These are phyloP conservation scores for Berberis vulgaris DNA, from an alignment of 164 flowering plant genomes.

Conservation along the genomic window DNA sequence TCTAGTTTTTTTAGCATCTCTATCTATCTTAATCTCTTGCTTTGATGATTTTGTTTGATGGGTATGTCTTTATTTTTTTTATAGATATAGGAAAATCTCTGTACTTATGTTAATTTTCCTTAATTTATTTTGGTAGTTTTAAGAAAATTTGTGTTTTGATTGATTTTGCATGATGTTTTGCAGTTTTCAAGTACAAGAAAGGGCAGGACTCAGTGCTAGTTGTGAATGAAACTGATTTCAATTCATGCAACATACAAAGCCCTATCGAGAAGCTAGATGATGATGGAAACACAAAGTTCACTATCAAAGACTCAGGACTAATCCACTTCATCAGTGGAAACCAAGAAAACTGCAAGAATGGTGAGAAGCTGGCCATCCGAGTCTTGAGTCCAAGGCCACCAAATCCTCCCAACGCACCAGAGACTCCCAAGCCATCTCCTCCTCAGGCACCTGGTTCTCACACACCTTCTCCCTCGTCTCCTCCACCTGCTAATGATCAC, in stretches of 20 bases:
- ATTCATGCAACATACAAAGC: slow-evolving; percentile 36
- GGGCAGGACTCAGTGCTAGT: slow-evolving; percentile 58
- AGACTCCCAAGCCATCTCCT: too few species aligned
- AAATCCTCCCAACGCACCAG: too few species aligned
- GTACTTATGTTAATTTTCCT: neutral
- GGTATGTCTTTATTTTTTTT: too few species aligned
- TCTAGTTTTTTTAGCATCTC: neutral
- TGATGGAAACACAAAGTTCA: slow-evolving; percentile 35
- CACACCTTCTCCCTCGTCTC: neutral
- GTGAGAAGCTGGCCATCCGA: slow-evolving; percentile 40
- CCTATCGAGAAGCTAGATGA: slow-evolving; percentile 26
- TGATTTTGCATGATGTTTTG: slow-evolving; percentile 5
- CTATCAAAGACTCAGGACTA: slow-evolving; percentile 40
- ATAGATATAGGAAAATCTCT: neutral
- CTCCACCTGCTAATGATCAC: neutral
- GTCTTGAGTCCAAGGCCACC: slow-evolving; percentile 31
- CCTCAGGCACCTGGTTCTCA: neutral
- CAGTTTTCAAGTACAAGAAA: slow-evolving; percentile 54
- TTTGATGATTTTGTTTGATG: too few species aligned
- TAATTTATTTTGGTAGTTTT: neutral
- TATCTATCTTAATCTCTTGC: neutral
- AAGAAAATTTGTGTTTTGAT: neutral
- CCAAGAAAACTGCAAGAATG: slow-evolving; percentile 28
- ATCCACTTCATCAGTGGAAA: slow-evolving; percentile 56
- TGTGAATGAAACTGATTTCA: slow-evolving; percentile 50